phyloP scores from a whole-genome alignment of 805 yeast species.

The Brettanomyces bruxellensis region DNA sequence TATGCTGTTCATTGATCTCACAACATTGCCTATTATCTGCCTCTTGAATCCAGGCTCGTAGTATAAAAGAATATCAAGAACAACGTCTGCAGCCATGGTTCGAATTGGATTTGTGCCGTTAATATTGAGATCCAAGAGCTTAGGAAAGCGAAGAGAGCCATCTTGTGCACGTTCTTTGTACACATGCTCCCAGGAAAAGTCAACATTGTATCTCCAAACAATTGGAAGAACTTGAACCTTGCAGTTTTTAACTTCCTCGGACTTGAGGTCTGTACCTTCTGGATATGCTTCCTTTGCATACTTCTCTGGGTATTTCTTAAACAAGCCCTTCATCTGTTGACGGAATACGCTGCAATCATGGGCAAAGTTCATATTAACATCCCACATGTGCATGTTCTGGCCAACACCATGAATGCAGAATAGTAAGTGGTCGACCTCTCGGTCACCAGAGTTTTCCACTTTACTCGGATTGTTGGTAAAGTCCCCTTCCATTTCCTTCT shows the following conservation, averaged over 20 bases:
- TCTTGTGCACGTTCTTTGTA: slow-evolving; percentile 27
- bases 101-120: slow-evolving; percentile 73
- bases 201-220: slow-evolving; percentile 79
- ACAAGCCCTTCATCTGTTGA: slow-evolving; percentile 42
- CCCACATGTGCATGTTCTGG: slow-evolving; percentile 69
- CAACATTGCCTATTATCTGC: slow-evolving; percentile 55
- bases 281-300: slow-evolving; percentile 31
- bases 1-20: slow-evolving; percentile 52
- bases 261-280: slow-evolving; percentile 18
- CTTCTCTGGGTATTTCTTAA: slow-evolving; percentile 30
- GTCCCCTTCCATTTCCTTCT: slow-evolving; percentile 42
- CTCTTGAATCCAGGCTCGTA: slow-evolving; percentile 62
- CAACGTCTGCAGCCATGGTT: slow-evolving; percentile 75
- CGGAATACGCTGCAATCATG: slow-evolving; percentile 70
- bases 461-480: slow-evolving; percentile 36
- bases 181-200: slow-evolving; percentile 42
- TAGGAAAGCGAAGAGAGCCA: slow-evolving; percentile 42
- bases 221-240: slow-evolving; percentile 82
- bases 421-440: slow-evolving; percentile 49
- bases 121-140: slow-evolving; percentile 62
- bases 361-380: slow-evolving; percentile 77
- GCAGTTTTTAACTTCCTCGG: slow-evolving; percentile 30
- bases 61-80: slow-evolving; percentile 72
- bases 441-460: slow-evolving; percentile 28
- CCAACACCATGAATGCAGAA: slow-evolving; percentile 96